Conservation (phyloP, 2,329 filamentous ascomycete species). For the Aspergillus thermomutatus region DNA sequence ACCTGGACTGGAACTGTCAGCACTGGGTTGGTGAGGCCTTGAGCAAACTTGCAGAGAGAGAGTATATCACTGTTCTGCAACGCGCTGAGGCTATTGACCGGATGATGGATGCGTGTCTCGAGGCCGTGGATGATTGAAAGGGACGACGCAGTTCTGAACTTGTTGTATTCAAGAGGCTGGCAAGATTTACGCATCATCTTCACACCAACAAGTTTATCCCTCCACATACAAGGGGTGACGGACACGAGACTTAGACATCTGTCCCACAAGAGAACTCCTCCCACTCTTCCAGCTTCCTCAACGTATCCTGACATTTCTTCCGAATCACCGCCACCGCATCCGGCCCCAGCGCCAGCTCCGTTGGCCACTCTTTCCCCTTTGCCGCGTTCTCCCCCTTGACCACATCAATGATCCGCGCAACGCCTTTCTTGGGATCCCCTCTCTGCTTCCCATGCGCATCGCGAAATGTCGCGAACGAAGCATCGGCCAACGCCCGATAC, state of each 20-base stretch:
- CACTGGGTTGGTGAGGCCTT: slow-evolving; percentile 32
- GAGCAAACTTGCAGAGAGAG: slow-evolving; percentile 17
- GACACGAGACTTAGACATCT: not conserved
- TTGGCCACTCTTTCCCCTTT: slow-evolving; percentile 19
- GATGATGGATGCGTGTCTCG: slow-evolving; percentile 28
- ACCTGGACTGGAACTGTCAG: slow-evolving; percentile 32
- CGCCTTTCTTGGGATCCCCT: slow-evolving; percentile 30
- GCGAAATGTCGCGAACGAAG: slow-evolving; percentile 12
- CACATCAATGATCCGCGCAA: slow-evolving; percentile 30
- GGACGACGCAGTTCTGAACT: no score
- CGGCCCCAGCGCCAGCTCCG: slow-evolving; percentile 26
- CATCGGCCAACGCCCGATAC: slow-evolving; percentile 22
- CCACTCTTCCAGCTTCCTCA: slow-evolving; percentile 8
- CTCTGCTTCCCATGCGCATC: slow-evolving; percentile 24
- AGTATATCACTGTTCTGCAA: slow-evolving; percentile 17
- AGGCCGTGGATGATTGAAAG: slow-evolving; percentile 19
- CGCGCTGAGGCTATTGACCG: slow-evolving; percentile 19
- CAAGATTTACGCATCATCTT: no score
- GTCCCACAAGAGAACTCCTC: slow-evolving; percentile 3
- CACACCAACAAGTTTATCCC: not conserved
- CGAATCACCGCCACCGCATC: slow-evolving; percentile 17
- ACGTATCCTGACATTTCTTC: slow-evolving; percentile 2
- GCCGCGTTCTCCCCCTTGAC: slow-evolving; percentile 22
- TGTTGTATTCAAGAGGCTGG: not conserved
- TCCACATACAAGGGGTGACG: not conserved